These are phyloP conservation scores for Kazachstania viticola DNA, from an alignment of 805 yeast genomes.

Conservation along the genomic window DNA sequence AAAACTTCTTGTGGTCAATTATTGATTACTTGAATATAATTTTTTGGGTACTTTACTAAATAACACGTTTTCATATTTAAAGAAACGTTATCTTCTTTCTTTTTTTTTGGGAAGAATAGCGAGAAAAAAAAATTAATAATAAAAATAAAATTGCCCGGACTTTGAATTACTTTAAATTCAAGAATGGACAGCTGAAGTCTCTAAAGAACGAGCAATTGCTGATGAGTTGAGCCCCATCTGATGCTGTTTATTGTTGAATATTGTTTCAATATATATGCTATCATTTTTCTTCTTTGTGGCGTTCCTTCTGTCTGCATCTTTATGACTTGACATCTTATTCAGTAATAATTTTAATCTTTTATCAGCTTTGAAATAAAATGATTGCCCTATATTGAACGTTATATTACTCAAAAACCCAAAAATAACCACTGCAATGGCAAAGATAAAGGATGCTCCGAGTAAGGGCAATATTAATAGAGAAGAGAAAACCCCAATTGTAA, in stretches of 20 bases:
- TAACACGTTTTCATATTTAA: too few relatives aligned
- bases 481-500: constrained; percentile 13
- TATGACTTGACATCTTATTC: constrained; percentile 8
- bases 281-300: background rate
- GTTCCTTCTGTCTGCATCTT: background rate
- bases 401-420: constrained; percentile 22
- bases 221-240: background rate
- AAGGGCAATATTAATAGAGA: constrained; percentile 21
- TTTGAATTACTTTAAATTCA: too few relatives aligned
- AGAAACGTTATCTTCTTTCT: too few relatives aligned
- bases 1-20: too few relatives aligned
- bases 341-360: constrained; percentile 9
- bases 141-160: too few relatives aligned
- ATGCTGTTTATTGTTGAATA: background rate
- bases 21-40: too few relatives aligned
- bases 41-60: too few relatives aligned
- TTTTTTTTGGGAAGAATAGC: too few relatives aligned
- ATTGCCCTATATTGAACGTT: constrained; percentile 17
- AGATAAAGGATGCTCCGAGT: constrained; percentile 16
- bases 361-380: constrained; percentile 14
- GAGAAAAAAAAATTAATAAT: too few relatives aligned
- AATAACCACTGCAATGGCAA: constrained; percentile 19
- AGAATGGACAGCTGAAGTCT: too few relatives aligned
- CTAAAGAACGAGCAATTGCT: too few relatives aligned
- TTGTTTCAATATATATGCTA: background rate